Conservation (phyloP, 2,329 filamentous ascomycete species). For the Neofusicoccum ribis region DNA sequence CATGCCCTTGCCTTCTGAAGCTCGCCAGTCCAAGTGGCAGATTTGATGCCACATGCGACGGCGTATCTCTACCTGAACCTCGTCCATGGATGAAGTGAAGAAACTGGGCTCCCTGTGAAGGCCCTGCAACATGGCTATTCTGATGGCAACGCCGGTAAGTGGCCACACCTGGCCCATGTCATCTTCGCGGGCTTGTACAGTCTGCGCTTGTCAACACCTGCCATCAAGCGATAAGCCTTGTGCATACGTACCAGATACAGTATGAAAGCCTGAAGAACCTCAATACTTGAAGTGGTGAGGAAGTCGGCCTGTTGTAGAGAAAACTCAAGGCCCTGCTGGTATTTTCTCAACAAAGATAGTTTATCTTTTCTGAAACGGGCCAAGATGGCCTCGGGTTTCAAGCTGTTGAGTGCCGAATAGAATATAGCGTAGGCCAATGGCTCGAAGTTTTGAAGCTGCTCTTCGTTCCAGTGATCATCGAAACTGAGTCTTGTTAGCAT, state of each 20-base stretch:
- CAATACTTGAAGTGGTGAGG: slow-evolving; percentile 38
- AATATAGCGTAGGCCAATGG: slow-evolving; percentile 39
- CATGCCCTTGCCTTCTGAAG: slow-evolving; percentile 41
- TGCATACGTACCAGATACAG: slow-evolving; percentile 31
- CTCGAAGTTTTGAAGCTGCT: slow-evolving; percentile 23
- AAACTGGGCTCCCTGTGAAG: slow-evolving; percentile 40
- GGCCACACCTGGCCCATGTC: slow-evolving; percentile 43
- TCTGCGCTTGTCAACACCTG: slow-evolving; percentile 17
- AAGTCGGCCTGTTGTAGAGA: slow-evolving; percentile 39
- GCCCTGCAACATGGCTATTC: slow-evolving; percentile 39
- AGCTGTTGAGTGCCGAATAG: slow-evolving; percentile 38
- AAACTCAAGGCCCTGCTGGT: slow-evolving; percentile 38
- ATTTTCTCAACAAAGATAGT: slow-evolving; percentile 33
- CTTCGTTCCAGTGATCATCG: slow-evolving; percentile 14
- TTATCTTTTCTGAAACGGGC: slow-evolving; percentile 36
- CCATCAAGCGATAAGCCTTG: not conserved
- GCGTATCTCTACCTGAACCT: slow-evolving; percentile 38
- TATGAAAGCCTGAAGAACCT: slow-evolving; percentile 40
- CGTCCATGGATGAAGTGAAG: slow-evolving; percentile 40
- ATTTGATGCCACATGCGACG: slow-evolving; percentile 41
- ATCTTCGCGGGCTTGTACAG: slow-evolving; percentile 39
- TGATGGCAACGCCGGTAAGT: slow-evolving; percentile 37
- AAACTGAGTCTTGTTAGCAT: not conserved
- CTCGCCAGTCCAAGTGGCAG: slow-evolving; percentile 39
- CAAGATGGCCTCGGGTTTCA: slow-evolving; percentile 32